Conservation (phyloP, 139 green algal species). For the Astrephomene gubernaculifera region DNA sequence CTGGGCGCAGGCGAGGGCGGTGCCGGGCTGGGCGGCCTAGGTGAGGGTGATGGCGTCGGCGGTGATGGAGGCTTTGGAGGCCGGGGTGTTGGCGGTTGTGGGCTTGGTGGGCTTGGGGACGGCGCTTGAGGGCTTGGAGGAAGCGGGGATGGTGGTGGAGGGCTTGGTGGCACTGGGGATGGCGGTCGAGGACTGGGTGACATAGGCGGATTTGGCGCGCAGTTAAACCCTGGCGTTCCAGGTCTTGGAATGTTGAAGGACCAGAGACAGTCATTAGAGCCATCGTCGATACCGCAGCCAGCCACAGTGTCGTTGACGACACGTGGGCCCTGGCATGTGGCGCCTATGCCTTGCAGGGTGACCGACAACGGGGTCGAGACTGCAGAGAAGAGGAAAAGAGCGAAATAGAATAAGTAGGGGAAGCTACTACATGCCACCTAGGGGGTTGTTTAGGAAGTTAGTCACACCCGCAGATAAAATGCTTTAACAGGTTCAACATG, state of each 20-base stretch:
- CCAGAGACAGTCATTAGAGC: constrained; percentile 1
- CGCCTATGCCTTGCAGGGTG: not conserved
- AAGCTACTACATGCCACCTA: no score
- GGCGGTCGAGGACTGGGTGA: not conserved
- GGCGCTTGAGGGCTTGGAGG: not conserved
- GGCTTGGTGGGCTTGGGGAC: not conserved
- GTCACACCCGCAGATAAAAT: not conserved
- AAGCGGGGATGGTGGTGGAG: no score
- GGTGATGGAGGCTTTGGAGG: no score
- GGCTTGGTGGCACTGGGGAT: not conserved
- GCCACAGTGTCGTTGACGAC: not conserved
- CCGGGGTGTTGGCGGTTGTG: no score
- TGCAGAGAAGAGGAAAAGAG: not conserved
- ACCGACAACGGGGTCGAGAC: not conserved
- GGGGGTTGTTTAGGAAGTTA: no score
- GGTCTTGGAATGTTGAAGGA: not conserved
- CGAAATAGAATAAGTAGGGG: not conserved
- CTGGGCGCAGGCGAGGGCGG: no score
- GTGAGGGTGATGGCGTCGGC: no score
- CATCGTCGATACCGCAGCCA: not conserved
- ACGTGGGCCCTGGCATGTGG: not conserved
- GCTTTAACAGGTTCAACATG: not conserved
- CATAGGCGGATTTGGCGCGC: not conserved
- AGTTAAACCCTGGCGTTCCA: not conserved
- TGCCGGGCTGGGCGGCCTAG: no score